These are phyloP conservation scores for Claviceps quebecensis DNA, from an alignment of 2,329 filamentous ascomycete genomes.

Conservation along the genomic window DNA sequence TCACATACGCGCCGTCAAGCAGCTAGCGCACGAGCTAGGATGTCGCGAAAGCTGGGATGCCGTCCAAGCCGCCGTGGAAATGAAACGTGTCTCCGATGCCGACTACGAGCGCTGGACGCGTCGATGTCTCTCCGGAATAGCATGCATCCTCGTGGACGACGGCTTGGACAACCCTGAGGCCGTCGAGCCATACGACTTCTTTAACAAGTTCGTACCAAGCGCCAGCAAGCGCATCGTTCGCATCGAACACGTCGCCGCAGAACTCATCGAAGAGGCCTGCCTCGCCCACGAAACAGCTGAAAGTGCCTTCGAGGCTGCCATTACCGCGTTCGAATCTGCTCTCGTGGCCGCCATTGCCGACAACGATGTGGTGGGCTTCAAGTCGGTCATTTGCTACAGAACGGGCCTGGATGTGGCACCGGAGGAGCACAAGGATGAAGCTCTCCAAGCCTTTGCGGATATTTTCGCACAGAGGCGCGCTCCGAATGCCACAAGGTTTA, in stretches of 20 bases:
- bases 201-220: constrained; percentile 49
- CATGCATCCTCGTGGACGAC: constrained; percentile 67
- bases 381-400: constrained; percentile 70
- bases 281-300: constrained; percentile 15
- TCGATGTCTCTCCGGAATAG: constrained; percentile 56
- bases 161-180: constrained; percentile 44
- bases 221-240: constrained; percentile 61
- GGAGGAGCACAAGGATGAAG: constrained; percentile 26
- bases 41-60: constrained; percentile 49
- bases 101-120: constrained; percentile 42
- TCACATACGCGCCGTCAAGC: constrained; percentile 54
- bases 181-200: constrained; percentile 47
- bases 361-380: constrained; percentile 61
- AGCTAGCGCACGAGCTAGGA: constrained; percentile 50
- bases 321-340: constrained; percentile 20
- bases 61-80: constrained; percentile 30
- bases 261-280: constrained; percentile 38
- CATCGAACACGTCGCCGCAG: constrained; percentile 58
- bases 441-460: constrained; percentile 23
- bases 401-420: constrained; percentile 51
- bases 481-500: constrained; percentile 20
- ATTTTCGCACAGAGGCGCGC: constrained; percentile 18
- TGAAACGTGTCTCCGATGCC: constrained; percentile 21
- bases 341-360: constrained; percentile 48
- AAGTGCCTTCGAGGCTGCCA: constrained; percentile 20